Base-by-base conservation (phyloP, 768 basidiomycete genomes). In the Rhodotorula paludigena region DNA sequence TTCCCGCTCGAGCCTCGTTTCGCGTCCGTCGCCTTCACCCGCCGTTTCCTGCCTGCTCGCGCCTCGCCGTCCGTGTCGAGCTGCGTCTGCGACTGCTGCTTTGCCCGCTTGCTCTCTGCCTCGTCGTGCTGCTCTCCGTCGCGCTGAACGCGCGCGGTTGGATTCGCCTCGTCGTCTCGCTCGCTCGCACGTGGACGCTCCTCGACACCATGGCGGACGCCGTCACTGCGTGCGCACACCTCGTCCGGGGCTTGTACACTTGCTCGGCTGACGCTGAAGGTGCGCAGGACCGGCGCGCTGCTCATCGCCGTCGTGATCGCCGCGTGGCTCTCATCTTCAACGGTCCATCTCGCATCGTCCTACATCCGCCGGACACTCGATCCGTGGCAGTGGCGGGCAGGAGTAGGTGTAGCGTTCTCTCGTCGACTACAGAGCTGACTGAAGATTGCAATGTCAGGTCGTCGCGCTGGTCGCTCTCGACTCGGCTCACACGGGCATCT, bases 181-280 rank as follows among this genome's bases (percentile, higher is more conserved):
- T n/a, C n/a, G n/a, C n/a, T n/a, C n/a, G n/a, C n/a, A n/a, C n/a
- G n/a, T n/a, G n/a, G n/a, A n/a, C n/a, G n/a, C n/a, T n/a, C n/a
- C n/a, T n/a, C n/a, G n/a, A 41, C 41, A 41, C 41, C 28, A 51
- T 51, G 49, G 2, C 49, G 2, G 16, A 20, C 20, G 32, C 49
- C 18, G 16, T 16, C 49, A 55, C 74, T n/a, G 76, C 75, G 49
- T 54, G 41, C 21, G 45, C 38, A 20, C 44, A 8, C 3, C 7
- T 33, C 45, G 32, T 25, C 7, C 20, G 8, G 3, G 5, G n/a
- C n/a, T n/a, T n/a, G n/a, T n/a, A n/a, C 18, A 10, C 30, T 20
- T 36, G 1, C 23, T 12, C 7, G n/a, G 30, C n/a, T 1, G 9
- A 18, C 30, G 35, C 54, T 63, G 35, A 56, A 35, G 8, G 25